Conservation (phyloP, 2,329 filamentous ascomycete species). For the Pseudovirgaria hyperparasitica region DNA sequence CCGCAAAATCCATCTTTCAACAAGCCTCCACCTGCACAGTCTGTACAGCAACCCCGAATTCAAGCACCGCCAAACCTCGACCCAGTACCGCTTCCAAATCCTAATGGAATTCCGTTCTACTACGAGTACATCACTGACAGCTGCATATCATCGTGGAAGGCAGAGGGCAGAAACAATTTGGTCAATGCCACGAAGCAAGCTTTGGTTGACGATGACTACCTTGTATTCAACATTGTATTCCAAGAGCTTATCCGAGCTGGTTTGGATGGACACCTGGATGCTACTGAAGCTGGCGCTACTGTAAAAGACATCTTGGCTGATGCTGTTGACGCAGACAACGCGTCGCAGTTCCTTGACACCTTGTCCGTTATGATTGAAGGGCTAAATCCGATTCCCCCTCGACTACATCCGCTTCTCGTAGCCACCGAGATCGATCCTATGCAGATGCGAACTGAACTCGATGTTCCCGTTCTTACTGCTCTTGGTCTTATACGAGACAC, state of each 20-base stretch:
- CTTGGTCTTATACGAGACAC: slow-evolving; percentile 74
- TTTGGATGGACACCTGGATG: slow-evolving; percentile 53
- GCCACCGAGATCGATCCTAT: slow-evolving; percentile 59
- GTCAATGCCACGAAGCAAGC: slow-evolving; percentile 53
- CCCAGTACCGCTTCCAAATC: slow-evolving; percentile 5
- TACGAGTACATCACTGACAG: slow-evolving; percentile 68
- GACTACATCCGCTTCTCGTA: slow-evolving; percentile 55
- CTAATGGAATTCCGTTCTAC: slow-evolving; percentile 36
- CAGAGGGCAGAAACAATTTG: slow-evolving; percentile 52
- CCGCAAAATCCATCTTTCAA: slow-evolving; percentile 9
- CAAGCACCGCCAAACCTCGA: slow-evolving; percentile 1
- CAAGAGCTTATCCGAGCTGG: slow-evolving; percentile 75
- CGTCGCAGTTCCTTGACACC: slow-evolving; percentile 67
- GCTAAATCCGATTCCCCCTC: slow-evolving; percentile 43
- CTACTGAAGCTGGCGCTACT: slow-evolving; percentile 56
- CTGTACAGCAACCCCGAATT: slow-evolving; percentile 1
- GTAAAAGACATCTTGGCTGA: slow-evolving; percentile 61
- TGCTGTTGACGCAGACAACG: slow-evolving; percentile 31
- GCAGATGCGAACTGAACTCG: slow-evolving; percentile 71
- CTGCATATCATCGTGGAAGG: slow-evolving; percentile 53
- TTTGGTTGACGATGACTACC: slow-evolving; percentile 52
- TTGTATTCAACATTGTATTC: slow-evolving; percentile 59
- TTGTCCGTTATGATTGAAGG: slow-evolving; percentile 67
- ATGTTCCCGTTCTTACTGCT: slow-evolving; percentile 60
- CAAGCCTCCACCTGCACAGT: slow-evolving; percentile 3